phyloP scores from a whole-genome alignment of 2,329 filamentous ascomycete species.

The Stagonosporopsis vannaccii region DNA sequence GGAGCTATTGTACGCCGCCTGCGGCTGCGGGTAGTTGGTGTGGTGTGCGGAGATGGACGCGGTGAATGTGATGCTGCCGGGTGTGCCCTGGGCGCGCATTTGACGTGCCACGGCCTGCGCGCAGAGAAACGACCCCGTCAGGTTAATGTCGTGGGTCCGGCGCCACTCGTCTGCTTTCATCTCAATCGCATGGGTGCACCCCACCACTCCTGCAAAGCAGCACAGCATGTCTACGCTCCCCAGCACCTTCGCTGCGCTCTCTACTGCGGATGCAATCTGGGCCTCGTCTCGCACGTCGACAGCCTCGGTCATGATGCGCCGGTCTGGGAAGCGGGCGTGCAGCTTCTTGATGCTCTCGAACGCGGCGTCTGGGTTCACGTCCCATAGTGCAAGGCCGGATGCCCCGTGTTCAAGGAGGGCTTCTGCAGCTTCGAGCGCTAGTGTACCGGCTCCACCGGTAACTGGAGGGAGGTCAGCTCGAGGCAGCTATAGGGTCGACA shows the following conservation, averaged over 20 bases:
- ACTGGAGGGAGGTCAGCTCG: slow-evolving; percentile 48
- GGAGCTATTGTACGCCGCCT: slow-evolving; percentile 74
- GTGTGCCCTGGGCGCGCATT: slow-evolving; percentile 49
- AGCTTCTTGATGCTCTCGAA: slow-evolving; percentile 56
- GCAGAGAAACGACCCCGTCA: slow-evolving; percentile 73
- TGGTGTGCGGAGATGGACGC: slow-evolving; percentile 72
- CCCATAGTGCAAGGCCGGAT: slow-evolving; percentile 66
- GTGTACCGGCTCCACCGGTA: slow-evolving; percentile 71
- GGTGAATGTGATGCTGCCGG: slow-evolving; percentile 71
- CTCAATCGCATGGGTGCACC: slow-evolving; percentile 66
- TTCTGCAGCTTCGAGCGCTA: slow-evolving; percentile 64
- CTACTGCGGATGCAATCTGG: slow-evolving; percentile 52
- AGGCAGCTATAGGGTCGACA: neutral
- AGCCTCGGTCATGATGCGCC: slow-evolving; percentile 58
- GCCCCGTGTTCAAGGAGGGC: slow-evolving; percentile 75
- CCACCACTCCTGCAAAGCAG: slow-evolving; percentile 74
- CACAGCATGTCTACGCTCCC: slow-evolving; percentile 64
- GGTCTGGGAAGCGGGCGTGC: slow-evolving; percentile 61
- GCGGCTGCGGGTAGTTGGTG: slow-evolving; percentile 76
- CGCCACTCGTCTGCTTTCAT: slow-evolving; percentile 67
- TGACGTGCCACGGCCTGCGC: slow-evolving; percentile 68
- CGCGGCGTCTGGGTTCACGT: slow-evolving; percentile 59
- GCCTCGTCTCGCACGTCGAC: slow-evolving; percentile 68
- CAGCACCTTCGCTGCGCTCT: slow-evolving; percentile 52
- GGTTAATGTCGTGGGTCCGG: slow-evolving; percentile 73